Percentiles rank a stretch among this genome's conserved stretches.
phyloP scores from a whole-genome alignment of 2,329 filamentous ascomycete species.

The Fusarium phyllophilum region DNA sequence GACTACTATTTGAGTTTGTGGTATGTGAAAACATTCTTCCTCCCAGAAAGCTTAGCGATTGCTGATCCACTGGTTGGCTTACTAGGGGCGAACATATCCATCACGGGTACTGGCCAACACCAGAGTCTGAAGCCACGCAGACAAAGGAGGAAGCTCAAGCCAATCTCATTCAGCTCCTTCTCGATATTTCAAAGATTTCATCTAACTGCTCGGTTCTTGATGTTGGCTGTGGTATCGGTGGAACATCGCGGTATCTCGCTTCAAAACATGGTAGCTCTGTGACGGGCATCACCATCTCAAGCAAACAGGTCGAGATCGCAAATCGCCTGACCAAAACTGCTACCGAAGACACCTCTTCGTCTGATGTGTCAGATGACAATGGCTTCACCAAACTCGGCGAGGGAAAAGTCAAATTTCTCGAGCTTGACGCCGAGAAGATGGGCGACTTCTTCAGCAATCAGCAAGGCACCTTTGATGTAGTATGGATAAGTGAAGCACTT shows the following conservation, averaged over 20 bases:
- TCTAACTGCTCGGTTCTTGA: slow-evolving; percentile 57
- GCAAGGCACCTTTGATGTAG: slow-evolving; percentile 59
- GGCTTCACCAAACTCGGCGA: slow-evolving; percentile 53
- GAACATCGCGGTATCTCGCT: slow-evolving; percentile 67
- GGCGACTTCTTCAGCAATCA: slow-evolving; percentile 58
- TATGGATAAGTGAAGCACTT: slow-evolving; percentile 71
- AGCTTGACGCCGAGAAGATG: slow-evolving; percentile 71
- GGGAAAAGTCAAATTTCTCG: slow-evolving; percentile 63
- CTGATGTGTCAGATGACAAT: slow-evolving; percentile 37
- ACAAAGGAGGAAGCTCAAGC: slow-evolving; percentile 68
- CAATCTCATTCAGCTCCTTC: slow-evolving; percentile 65
- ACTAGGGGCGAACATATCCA: slow-evolving; percentile 71
- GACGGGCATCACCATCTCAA: slow-evolving; percentile 69
- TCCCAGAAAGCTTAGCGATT: not conserved
- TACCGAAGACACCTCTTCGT: slow-evolving; percentile 37
- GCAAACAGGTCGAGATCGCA: slow-evolving; percentile 68
- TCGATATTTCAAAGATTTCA: slow-evolving; percentile 50
- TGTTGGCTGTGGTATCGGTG: slow-evolving; percentile 70
- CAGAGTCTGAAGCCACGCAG: slow-evolving; percentile 56
- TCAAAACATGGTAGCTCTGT: slow-evolving; percentile 61
- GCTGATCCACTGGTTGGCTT: slow-evolving; percentile 5
- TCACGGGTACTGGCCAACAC: slow-evolving; percentile 67
- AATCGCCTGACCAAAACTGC: slow-evolving; percentile 56
- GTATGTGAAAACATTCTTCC: slow-evolving; percentile 48
- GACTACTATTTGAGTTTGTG: slow-evolving; percentile 71